A percentile compares a stretch with the other conserved stretches of the same genome.
These are phyloP conservation scores for Naganishia cerealis DNA, from an alignment of 1,284 basidiomycete genomes.

Conservation along the genomic window DNA sequence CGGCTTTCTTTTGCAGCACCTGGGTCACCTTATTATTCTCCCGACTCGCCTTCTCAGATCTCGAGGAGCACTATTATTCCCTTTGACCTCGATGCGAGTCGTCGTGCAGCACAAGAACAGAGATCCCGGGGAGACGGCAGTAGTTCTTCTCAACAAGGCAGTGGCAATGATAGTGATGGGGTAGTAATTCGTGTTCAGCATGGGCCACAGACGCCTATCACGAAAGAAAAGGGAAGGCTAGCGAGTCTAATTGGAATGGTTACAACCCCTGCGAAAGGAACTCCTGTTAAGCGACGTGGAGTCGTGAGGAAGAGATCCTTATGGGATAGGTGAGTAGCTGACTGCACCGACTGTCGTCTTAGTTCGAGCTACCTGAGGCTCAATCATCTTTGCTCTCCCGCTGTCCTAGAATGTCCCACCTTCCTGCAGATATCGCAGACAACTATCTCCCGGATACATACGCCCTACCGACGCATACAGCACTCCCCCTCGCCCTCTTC, in stretches of 20 bases:
- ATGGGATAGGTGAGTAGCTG: conserved; percentile 7
- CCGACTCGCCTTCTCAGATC: conserved; percentile 25
- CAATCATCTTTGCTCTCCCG: conserved; percentile 9
- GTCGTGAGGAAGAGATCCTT: conserved; percentile 57
- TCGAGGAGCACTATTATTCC: conserved; percentile 31
- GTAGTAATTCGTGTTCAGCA: conserved; percentile 6
- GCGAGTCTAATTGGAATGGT: conserved; percentile 15
- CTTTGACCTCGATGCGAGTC: conserved; percentile 27
- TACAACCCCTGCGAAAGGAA: neutral
- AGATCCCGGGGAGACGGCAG: neutral
- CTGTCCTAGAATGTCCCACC: conserved; percentile 40
- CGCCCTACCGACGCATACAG: conserved; percentile 71
- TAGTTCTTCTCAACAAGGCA: neutral
- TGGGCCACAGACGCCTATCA: conserved; percentile 11
- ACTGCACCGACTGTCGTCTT: neutral
- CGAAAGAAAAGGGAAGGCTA: conserved; percentile 9
- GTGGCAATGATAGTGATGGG: conserved; percentile 8
- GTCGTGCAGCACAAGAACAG: conserved; percentile 19
- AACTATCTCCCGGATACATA: conserved; percentile 65
- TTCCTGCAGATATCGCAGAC: conserved; percentile 5
- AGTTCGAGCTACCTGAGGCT: conserved; percentile 2
- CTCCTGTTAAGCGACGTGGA: conserved; percentile 21
- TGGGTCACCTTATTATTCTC: conserved; percentile 30
- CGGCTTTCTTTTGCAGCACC: conserved; percentile 20
- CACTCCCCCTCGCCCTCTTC: conserved; percentile 70